Evolutionary conservation across 164 flowering plant species (phyloP).

Genomic region (Amborella trichopoda): DNA sequence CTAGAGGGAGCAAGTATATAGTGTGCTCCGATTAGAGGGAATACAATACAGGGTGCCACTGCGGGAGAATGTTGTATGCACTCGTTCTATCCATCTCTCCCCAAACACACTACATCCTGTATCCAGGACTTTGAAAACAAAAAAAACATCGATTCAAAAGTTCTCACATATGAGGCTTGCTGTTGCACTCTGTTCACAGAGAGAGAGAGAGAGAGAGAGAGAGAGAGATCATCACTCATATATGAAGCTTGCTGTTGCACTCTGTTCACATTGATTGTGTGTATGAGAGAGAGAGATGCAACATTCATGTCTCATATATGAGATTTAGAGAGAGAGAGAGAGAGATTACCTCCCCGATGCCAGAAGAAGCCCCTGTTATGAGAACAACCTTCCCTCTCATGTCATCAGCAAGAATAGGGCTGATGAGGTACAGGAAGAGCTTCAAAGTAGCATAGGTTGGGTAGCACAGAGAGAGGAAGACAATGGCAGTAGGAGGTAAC

Average conservation of each 20-base stretch:
- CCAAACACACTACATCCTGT: too few relatives aligned
- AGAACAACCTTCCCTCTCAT: slow-evolving; percentile 7
- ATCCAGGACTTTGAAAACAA: too few relatives aligned
- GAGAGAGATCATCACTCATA: not conserved
- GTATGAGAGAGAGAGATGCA: not conserved
- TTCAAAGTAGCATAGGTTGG: slow-evolving; percentile 3
- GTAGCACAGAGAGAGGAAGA: slow-evolving; percentile 4
- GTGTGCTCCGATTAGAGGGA: too few relatives aligned
- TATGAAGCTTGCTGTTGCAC: too few relatives aligned
- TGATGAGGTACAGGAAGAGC: slow-evolving; percentile 1
- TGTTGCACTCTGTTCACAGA: too few relatives aligned
- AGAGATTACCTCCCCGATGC: slow-evolving; percentile 13
- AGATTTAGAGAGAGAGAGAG: not conserved
- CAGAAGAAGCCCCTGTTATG: slow-evolving; percentile 10
- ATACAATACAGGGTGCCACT: too few relatives aligned
- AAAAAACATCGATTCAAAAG: too few relatives aligned
- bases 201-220: not conserved
- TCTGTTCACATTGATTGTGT: slow-evolving; percentile 15
- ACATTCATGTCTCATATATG: too few relatives aligned
- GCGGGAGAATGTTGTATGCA: too few relatives aligned
- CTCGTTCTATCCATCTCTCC: too few relatives aligned
- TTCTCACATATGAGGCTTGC: too few relatives aligned
- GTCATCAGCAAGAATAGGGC: slow-evolving; percentile 1
- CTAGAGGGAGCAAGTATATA: too few relatives aligned
- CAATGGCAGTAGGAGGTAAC: not conserved